phyloP scores from a whole-genome alignment of 768 basidiomycete genomes.

The Russula vinacea region DNA sequence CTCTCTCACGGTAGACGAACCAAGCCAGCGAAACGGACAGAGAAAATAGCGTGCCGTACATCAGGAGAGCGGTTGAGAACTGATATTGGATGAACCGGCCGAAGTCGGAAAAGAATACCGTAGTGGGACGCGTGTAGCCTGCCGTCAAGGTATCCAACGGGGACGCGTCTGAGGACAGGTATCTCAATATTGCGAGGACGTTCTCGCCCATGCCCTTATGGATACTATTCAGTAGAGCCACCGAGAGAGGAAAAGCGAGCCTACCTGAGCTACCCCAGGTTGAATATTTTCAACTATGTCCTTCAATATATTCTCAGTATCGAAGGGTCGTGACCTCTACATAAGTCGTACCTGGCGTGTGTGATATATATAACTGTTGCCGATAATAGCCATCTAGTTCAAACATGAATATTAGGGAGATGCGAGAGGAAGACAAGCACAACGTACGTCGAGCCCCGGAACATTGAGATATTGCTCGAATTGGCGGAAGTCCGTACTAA shows the following conservation, averaged over 20 bases:
- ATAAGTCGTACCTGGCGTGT: conserved; percentile 67
- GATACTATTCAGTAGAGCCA: background rate
- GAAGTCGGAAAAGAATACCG: conserved; percentile 75
- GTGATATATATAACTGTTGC: conserved; percentile 92
- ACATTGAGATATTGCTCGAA: conserved; percentile 88
- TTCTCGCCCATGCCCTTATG: conserved; percentile 86
- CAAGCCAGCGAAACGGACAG: conserved; percentile 47
- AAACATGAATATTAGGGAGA: conserved; percentile 4
- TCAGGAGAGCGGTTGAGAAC: conserved; percentile 61
- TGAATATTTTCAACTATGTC: conserved; percentile 84
- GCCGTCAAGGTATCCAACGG: conserved; percentile 63
- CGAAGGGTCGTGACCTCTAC: background rate
- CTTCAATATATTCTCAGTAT: conserved; percentile 31
- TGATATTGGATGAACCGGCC: conserved; percentile 72
- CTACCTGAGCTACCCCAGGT: conserved; percentile 64
- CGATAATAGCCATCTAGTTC: conserved; percentile 79
- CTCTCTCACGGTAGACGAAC: conserved; percentile 38
- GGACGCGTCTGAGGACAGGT: conserved; percentile 67
- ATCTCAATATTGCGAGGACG: conserved; percentile 68
- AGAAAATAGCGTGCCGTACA: conserved; percentile 54
- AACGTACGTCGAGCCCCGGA: conserved; percentile 81
- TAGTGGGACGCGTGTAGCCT: conserved; percentile 51
- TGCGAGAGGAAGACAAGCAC: background rate
- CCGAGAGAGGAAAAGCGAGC: background rate
- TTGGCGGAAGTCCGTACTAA: conserved; percentile 91